phyloP scores from a whole-genome alignment of 768 basidiomycete species.

The Pleurotus citrinopileatus region DNA sequence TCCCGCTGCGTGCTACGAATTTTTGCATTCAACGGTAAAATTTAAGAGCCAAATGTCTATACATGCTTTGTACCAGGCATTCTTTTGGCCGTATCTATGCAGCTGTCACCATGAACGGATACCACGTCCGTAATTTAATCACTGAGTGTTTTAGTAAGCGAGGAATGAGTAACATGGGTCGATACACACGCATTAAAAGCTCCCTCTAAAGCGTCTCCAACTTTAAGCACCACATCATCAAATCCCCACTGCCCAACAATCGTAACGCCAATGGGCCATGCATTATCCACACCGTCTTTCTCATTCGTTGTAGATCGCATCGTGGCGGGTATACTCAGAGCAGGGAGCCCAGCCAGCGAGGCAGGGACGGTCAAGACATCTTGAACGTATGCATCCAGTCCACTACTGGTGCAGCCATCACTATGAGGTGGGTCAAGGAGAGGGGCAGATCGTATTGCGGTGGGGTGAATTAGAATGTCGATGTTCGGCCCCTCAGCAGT shows the following conservation, averaged over 20 bases:
- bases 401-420: slow-evolving; percentile 31
- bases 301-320: slow-evolving; percentile 21
- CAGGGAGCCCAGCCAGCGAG: slow-evolving; percentile 86
- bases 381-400: slow-evolving; percentile 68
- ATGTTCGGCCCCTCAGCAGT: slow-evolving; percentile 35
- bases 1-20: too few species aligned
- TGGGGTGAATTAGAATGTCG: slow-evolving; percentile 84
- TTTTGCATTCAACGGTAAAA: too few species aligned
- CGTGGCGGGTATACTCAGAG: slow-evolving; percentile 63
- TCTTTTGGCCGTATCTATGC: too few species aligned
- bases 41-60: too few species aligned
- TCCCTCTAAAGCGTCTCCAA: neutral
- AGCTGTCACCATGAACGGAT: too few species aligned
- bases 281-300: slow-evolving; percentile 39
- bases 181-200: too few species aligned
- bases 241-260: slow-evolving; percentile 86
- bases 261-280: slow-evolving; percentile 84
- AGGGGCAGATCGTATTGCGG: slow-evolving; percentile 85
- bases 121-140: too few species aligned
- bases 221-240: neutral
- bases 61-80: too few species aligned
- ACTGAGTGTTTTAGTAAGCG: too few species aligned
- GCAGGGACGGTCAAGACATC: slow-evolving; percentile 93
- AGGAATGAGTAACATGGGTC: too few species aligned
- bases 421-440: slow-evolving; percentile 10